These are phyloP conservation scores for Spongispora temasekensis DNA, from an alignment of 1,284 basidiomycete genomes.

Conservation along the genomic window DNA sequence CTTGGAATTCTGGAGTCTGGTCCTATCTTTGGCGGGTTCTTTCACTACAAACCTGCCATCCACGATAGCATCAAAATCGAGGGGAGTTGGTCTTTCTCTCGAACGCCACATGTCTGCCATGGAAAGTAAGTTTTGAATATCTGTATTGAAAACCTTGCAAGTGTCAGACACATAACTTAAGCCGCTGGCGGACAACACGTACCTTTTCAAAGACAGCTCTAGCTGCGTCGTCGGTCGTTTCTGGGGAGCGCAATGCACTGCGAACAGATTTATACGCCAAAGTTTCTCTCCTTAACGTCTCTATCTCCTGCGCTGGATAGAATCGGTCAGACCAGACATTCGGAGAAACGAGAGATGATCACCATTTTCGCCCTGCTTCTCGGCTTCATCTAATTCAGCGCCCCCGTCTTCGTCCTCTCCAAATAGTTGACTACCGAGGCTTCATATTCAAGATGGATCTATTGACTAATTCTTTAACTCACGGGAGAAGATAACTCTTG, in stretches of 20 bases:
- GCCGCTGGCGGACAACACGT: neutral
- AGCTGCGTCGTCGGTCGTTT: conserved; percentile 55
- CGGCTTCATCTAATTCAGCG: conserved; percentile 81
- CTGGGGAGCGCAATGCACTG: conserved; percentile 52
- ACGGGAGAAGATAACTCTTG: conserved; percentile 97
- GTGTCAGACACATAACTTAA: neutral
- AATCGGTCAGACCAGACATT: conserved; percentile 1
- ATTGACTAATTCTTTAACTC: conserved; percentile 33
- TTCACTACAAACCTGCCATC: conserved; percentile 55
- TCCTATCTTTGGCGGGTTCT: conserved; percentile 12
- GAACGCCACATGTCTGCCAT: conserved; percentile 99
- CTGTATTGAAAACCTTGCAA: conserved; percentile 79
- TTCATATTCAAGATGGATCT: neutral
- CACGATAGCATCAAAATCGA: conserved; percentile 77
- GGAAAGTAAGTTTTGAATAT: conserved; percentile 85
- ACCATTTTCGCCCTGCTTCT: conserved; percentile 89
- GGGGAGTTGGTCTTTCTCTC: conserved; percentile 80
- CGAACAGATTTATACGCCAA: conserved; percentile 85
- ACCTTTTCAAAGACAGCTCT: conserved; percentile 87
- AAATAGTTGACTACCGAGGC: conserved; percentile 79
- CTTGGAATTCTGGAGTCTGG: conserved; percentile 14
- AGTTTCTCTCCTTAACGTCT: conserved; percentile 85
- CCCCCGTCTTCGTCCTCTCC: conserved; percentile 85
- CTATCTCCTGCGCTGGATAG: conserved; percentile 82
- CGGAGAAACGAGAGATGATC: neutral